A percentile compares a stretch with the other conserved stretches of the same genome.
phyloP scores from a whole-genome alignment of 306 rosid species.

The Corylus avellana region DNA sequence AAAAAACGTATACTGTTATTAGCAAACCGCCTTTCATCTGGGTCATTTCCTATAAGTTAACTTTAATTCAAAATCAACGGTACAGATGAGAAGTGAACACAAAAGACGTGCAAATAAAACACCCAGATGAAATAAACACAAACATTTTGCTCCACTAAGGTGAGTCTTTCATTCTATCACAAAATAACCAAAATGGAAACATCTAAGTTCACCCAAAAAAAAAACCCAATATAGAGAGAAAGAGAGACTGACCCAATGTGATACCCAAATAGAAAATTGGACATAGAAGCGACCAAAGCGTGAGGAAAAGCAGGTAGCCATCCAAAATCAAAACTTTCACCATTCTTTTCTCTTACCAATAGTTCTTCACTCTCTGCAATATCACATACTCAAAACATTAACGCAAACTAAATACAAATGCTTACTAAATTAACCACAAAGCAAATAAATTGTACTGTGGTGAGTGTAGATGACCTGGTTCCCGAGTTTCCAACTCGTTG shows the following conservation, averaged over 20 bases:
- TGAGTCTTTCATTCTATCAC: neutral
- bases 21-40: too few species aligned
- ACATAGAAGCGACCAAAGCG: conserved; percentile 67
- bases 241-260: conserved; percentile 72
- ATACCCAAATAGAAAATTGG: conserved; percentile 85
- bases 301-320: conserved; percentile 89
- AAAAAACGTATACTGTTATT: too few species aligned
- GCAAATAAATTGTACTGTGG: neutral
- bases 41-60: too few species aligned
- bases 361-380: conserved; percentile 41
- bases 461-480: conserved; percentile 29
- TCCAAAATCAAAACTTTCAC: conserved; percentile 43
- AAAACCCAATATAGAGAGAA: neutral
- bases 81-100: too few species aligned
- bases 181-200: neutral
- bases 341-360: conserved; percentile 18
- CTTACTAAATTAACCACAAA: neutral
- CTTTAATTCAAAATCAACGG: too few species aligned
- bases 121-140: neutral
- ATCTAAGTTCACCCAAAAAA: conserved; percentile 12
- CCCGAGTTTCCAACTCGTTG: conserved; percentile 19
- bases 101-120: too few species aligned
- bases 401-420: neutral
- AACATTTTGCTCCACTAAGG: neutral
- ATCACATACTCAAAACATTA: neutral